These are phyloP conservation scores for Naganishia antarctica DNA, from an alignment of 768 basidiomycete species.

Conservation along the genomic window DNA sequence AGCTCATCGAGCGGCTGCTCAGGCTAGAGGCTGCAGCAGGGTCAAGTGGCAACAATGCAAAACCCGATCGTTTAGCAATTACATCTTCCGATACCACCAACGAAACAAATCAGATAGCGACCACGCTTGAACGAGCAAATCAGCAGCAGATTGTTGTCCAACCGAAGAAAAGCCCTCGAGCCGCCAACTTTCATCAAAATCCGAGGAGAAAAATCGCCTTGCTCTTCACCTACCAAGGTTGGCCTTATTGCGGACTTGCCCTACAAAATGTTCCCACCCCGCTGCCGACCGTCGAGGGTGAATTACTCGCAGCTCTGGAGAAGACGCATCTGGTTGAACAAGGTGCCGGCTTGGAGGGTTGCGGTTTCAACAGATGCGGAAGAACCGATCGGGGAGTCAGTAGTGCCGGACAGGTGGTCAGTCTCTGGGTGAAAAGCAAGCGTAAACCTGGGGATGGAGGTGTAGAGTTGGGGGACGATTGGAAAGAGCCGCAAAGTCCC, in stretches of 20 bases:
- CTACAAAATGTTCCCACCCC: slow-evolving; percentile 55
- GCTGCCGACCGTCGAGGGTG: slow-evolving; percentile 84
- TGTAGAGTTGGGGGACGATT: slow-evolving; percentile 31
- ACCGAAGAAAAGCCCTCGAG: not conserved
- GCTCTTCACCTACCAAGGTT: slow-evolving; percentile 86
- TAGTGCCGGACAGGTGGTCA: slow-evolving; percentile 86
- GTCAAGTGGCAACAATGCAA: not conserved
- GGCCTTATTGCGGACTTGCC: slow-evolving; percentile 86
- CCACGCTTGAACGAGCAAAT: too few species aligned
- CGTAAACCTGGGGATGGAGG: slow-evolving; percentile 37
- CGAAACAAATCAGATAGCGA: too few species aligned
- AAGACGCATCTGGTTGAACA: slow-evolving; percentile 72
- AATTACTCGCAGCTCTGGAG: slow-evolving; percentile 72
- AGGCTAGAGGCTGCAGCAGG: not conserved
- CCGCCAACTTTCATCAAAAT: slow-evolving; percentile 47
- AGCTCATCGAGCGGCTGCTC: slow-evolving; percentile 2
- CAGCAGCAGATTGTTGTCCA: too few species aligned
- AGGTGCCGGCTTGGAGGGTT: slow-evolving; percentile 70
- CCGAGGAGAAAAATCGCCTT: slow-evolving; percentile 85
- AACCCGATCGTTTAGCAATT: too few species aligned
- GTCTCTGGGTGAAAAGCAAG: slow-evolving; percentile 78
- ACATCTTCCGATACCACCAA: too few species aligned
- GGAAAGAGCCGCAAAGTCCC: slow-evolving; percentile 29
- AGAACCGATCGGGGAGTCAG: slow-evolving; percentile 94
- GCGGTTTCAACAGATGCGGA: slow-evolving; percentile 86